phyloP scores from a whole-genome alignment of 257 asterid species.

The Cinchona pubescens region DNA sequence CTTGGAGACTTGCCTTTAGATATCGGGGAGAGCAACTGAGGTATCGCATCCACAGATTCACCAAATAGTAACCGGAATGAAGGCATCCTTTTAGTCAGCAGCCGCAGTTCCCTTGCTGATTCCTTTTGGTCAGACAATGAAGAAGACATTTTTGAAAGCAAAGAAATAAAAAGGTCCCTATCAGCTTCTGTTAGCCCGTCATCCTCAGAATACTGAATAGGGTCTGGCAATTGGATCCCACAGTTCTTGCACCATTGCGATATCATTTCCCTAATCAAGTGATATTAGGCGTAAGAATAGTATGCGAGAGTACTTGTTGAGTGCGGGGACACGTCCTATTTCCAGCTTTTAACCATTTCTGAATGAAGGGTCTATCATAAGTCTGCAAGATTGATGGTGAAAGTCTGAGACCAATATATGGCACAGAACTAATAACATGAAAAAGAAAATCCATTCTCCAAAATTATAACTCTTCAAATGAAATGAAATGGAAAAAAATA shows the following conservation, averaged over 20 bases:
- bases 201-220: conserved; percentile 37
- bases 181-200: conserved; percentile 62
- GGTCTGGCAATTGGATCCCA: conserved; percentile 57
- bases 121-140: conserved; percentile 56
- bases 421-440: conserved; percentile 10
- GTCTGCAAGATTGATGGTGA: conserved; percentile 55
- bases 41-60: conserved; percentile 52
- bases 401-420: conserved; percentile 8
- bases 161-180: conserved; percentile 43
- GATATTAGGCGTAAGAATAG: conserved; percentile 70
- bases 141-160: conserved; percentile 57
- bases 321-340: conserved; percentile 85
- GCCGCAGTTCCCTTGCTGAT: conserved; percentile 73
- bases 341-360: conserved; percentile 79
- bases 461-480: neutral
- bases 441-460: neutral
- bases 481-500: neutral
- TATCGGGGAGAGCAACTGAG: conserved; percentile 62
- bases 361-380: conserved; percentile 74
- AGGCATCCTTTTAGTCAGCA: conserved; percentile 64
- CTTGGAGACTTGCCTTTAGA: conserved; percentile 26
- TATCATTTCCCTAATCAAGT: conserved; percentile 62
- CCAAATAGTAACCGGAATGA: conserved; percentile 75
- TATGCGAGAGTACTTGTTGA: conserved; percentile 78
- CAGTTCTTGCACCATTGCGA: conserved; percentile 65